Percentiles rank a stretch among this genome's conserved stretches.
These are phyloP conservation scores for Cupressus sempervirens DNA, from an alignment of 75 land plant species.

Conservation along the genomic window DNA sequence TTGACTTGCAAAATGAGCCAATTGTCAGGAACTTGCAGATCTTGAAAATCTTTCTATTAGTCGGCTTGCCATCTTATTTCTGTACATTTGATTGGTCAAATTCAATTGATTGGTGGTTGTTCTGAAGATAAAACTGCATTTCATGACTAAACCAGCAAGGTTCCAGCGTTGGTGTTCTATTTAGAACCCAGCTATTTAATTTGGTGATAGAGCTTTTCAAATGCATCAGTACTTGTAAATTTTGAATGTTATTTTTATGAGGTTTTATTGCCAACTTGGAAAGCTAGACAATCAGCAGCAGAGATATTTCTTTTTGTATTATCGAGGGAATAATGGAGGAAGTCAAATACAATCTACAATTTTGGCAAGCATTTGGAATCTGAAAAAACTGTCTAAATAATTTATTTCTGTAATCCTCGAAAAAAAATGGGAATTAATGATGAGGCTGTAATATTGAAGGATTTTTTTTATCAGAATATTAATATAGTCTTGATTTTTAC, in stretches of 20 bases:
- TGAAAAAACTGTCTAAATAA: too few relatives aligned
- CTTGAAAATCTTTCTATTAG: constrained; percentile 3
- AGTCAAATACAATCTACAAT: background rate
- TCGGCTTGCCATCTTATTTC: background rate
- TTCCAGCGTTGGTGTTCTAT: background rate
- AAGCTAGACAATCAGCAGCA: background rate
- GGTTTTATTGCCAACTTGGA: background rate
- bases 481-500: too few relatives aligned
- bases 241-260: background rate
- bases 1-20: constrained; percentile 8
- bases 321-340: background rate
- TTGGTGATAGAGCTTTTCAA: background rate
- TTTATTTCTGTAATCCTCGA: too few relatives aligned
- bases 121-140: background rate
- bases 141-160: background rate
- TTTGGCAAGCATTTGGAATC: background rate
- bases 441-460: background rate
- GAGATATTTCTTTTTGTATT: background rate
- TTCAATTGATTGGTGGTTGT: constrained; percentile 2
- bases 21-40: constrained; percentile 3
- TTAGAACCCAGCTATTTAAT: background rate
- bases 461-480: background rate
- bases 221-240: background rate
- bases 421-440: background rate
- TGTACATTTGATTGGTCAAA: constrained; percentile 10